Evolutionary conservation across 2,329 filamentous ascomycete species (phyloP), one percentile per base, ranked within the genome.

Genomic region (Alternaria angustiovoidea): DNA sequence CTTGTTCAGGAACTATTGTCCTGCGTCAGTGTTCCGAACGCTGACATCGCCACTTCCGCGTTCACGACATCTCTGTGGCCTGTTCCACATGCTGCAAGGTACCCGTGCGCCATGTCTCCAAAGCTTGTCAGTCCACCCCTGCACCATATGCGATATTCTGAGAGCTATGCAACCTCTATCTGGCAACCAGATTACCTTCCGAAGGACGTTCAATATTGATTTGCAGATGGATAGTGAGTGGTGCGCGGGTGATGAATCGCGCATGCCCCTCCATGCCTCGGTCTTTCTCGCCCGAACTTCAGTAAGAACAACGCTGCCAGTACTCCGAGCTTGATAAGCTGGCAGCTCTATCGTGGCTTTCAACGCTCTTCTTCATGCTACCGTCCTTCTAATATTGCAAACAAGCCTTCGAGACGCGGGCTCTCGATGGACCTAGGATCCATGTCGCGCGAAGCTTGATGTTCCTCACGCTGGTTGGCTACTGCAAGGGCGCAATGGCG

Each of bases 401-500:
- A 34, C 54, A 63, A 65, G 59, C 62, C 57, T 61, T 49, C 56
- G 62, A 56, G 57, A 67, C 48, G 48, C 62, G 47, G 43, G 47
- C 30, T 48, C 47, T 46, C 51, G 26, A 59, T 46, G 47, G 41
- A 6, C 56, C 49, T 34, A 34, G 47, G 26, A 16, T 53, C 18
- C 30, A 52, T 59, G 62, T 59, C 54, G 36, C 39, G 53, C 38
- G 48, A 63, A 58, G 65, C 60, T 67, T 71, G 59, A 59, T 53
- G 54, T 64, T 64, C 57, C 63, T 65, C 52, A 59, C 46, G 54
- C 64, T 64, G 53, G 63, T 56, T 64, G 61, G 51, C 51, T 51
- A 59, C 49, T 61, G 48, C 48, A 34, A 44, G 32, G 57, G 57
- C 36, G 36, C 32, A 14, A 57, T 54, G 62, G 66, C 62, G 65